Evolutionary conservation across 2,329 filamentous ascomycete species (phyloP).

Genomic region (Cercospora beticola): DNA sequence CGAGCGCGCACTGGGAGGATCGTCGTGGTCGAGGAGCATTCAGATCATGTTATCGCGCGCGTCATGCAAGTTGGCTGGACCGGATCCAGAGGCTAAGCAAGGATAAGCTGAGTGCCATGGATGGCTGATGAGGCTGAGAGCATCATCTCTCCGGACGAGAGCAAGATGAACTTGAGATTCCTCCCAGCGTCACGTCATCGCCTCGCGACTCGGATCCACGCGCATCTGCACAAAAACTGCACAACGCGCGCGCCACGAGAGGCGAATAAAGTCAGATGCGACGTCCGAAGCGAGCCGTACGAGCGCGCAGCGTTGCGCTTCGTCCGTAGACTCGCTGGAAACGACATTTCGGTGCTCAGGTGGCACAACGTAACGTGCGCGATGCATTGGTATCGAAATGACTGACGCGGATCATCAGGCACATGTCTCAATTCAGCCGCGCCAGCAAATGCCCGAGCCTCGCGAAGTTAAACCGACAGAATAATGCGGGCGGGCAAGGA

Average conservation of each 20-base stretch:
- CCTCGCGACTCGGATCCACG: constrained; percentile 9
- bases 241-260: neutral
- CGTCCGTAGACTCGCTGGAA: neutral
- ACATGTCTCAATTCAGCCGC: constrained; percentile 12
- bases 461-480: neutral
- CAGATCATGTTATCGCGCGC: neutral
- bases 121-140: neutral
- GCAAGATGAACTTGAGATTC: neutral
- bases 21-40: neutral
- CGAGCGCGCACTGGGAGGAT: neutral
- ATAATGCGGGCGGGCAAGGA: neutral
- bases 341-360: neutral
- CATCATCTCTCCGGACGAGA: neutral
- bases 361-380: neutral
- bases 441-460: neutral
- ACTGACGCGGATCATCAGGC: constrained; percentile 7
- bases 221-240: neutral
- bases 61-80: constrained; percentile 3
- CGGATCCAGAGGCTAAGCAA: neutral
- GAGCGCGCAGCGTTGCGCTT: neutral
- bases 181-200: constrained; percentile 2
- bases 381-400: neutral
- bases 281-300: neutral
- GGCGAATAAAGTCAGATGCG: neutral
- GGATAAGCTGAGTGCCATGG: neutral